Evolutionary conservation across 164 flowering plant genomes (phyloP).

Genomic region (grape (Vitis vinifera)): ASM3070453v1 NC_081805.1:4631501-4632000

Average conservation of each 20-base stretch:
- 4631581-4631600: slow-evolving; percentile 95
- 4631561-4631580: slow-evolving; percentile 81
- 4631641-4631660: neutral
- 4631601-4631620: slow-evolving; percentile 64
- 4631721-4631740: neutral
- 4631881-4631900: too few relatives aligned
- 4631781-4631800: neutral
- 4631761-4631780: neutral
- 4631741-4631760: neutral
- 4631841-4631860: too few relatives aligned
- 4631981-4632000: slow-evolving; percentile 89
- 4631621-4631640: neutral
- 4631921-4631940: too few relatives aligned
- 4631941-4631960: too few relatives aligned
- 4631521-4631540: slow-evolving; percentile 93
- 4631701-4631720: neutral
- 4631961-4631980: too few relatives aligned
- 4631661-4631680: neutral
- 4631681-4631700: neutral
- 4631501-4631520: slow-evolving; percentile 92
- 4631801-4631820: neutral
- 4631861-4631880: too few relatives aligned
- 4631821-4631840: too few relatives aligned
- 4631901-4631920: too few relatives aligned
- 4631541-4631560: slow-evolving; percentile 88